Evolutionary conservation across 169 alveolate genomes (phyloP), one percentile per base, ranked within the genome.

Genomic region (Eimeria acervulina): DNA sequence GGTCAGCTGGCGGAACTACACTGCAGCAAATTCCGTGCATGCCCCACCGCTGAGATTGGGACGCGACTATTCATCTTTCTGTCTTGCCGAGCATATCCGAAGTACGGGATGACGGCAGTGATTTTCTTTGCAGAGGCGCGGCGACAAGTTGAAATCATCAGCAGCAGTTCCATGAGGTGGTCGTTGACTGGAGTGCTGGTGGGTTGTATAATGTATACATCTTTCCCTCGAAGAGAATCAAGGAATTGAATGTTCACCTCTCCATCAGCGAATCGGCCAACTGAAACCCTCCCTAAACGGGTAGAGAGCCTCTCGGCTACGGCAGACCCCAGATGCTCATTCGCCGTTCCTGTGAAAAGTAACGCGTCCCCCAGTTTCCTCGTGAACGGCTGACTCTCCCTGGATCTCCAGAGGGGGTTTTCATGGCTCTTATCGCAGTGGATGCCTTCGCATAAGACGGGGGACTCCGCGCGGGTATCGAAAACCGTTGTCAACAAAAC

Each of bases 121-220:
- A 99, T 99, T 85, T 97, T 98, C 93, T 98, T 98, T 0, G 99
- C 99, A n/a, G 85, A 44, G 31, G 99, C 98, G 96, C 99, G 97
- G 87, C 99, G 98, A 93, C 99, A 97, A 0, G 99, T 99, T 19
- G 99, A 98, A n/a, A 99, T 98, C 99, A 99, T 98, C 38, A 99
- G 96, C 38, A 99, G 96, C 42, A 99, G 97, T 97, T 99, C 99
- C 98, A 99, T 97, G 17, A 99, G 96, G 95, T 98, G 98, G 61
- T 99, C 99, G 97, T 99, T 99, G 4, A 98, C 99, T 26, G 99
- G 99, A 23, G 99, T 98, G 84, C 99, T 98, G 8, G 99, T 99
- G 3, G 99, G 99, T 95, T 99, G 99, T 42, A 99, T 97, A 83
- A 99, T 97, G 96, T 97, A 98, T n/a, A 98, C 98, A 93, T 99